These are phyloP conservation scores for Dioszegia aurantiaca DNA, from an alignment of 768 basidiomycete species.

Conservation along the genomic window DNA sequence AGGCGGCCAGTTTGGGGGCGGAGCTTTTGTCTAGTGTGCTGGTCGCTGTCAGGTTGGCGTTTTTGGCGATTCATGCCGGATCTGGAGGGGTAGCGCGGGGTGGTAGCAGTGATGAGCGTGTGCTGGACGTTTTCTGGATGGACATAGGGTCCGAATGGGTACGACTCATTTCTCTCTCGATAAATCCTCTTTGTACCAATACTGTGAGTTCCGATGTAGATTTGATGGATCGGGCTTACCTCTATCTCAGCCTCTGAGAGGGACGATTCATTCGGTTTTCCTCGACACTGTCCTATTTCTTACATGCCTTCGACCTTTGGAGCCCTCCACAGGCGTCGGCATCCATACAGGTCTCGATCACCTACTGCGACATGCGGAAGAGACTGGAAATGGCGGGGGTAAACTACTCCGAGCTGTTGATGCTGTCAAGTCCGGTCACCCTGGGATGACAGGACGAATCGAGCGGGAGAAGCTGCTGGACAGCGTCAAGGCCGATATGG, in stretches of 20 bases:
- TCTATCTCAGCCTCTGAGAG: constrained; percentile 29
- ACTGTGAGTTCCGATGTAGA: constrained; percentile 23
- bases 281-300: constrained; percentile 37
- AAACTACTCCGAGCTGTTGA: constrained; percentile 1
- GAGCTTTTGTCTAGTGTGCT: constrained; percentile 31
- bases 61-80: constrained; percentile 14
- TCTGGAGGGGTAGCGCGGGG: too few relatives aligned
- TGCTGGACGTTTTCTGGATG: constrained; percentile 29
- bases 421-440: not conserved
- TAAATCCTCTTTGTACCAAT: constrained; percentile 32
- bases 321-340: too few relatives aligned
- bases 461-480: constrained; percentile 12
- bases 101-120: constrained; percentile 12
- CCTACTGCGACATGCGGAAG: constrained; percentile 9
- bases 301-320: not conserved
- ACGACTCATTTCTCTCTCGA: constrained; percentile 27
- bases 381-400: constrained; percentile 5
- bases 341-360: constrained; percentile 8
- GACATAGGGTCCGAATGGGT: constrained; percentile 38
- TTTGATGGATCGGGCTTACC: not conserved
- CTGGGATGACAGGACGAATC: not conserved
- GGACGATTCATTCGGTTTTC: constrained; percentile 33
- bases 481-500: constrained; percentile 25
- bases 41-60: constrained; percentile 17
- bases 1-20: constrained; percentile 25